phyloP scores from a whole-genome alignment of 164 flowering plant species.

The Houttuynia cordata region DNA sequence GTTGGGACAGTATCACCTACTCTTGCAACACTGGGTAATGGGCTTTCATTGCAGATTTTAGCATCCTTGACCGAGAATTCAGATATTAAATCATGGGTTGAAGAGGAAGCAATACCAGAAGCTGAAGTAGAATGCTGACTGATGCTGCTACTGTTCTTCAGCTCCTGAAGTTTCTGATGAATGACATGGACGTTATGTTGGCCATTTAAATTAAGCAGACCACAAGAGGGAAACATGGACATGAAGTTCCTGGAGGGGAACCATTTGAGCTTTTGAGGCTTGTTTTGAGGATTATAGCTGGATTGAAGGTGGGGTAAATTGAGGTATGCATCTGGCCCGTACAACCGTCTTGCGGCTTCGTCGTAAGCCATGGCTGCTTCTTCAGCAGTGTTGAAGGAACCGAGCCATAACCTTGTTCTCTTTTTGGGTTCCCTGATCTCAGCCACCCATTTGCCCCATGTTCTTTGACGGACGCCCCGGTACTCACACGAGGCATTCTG shows the following conservation, averaged over 20 bases:
- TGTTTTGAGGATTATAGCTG: conserved; percentile 23
- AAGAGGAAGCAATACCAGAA: conserved; percentile 11
- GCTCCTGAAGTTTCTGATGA: conserved; percentile 81
- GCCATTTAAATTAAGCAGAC: conserved; percentile 73
- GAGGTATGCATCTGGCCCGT: conserved; percentile 90
- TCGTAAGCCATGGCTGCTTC: conserved; percentile 99
- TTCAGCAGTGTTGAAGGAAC: conserved; percentile 91
- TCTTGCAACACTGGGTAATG: conserved; percentile 9
- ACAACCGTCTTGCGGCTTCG: conserved; percentile 75
- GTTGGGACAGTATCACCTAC: background rate
- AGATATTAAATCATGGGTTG: conserved; percentile 20
- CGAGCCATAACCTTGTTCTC: conserved; percentile 89
- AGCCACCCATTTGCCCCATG: conserved; percentile 99
- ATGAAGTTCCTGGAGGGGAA: conserved; percentile 63
- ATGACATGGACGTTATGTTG: conserved; percentile 87
- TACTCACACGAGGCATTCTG: conserved; percentile 83
- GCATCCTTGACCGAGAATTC: conserved; percentile 4
- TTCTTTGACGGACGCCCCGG: conserved; percentile 87
- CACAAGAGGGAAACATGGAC: conserved; percentile 65
- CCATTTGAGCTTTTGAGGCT: conserved; percentile 62
- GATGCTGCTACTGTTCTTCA: conserved; percentile 36
- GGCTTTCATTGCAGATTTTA: conserved; percentile 4
- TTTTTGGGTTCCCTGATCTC: conserved; percentile 98
- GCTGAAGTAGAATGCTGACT: conserved; percentile 11
- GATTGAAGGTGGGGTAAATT: conserved; percentile 79